Evolutionary conservation across 768 basidiomycete genomes (phyloP).

Genomic region (Naganishia kalamii): DNA sequence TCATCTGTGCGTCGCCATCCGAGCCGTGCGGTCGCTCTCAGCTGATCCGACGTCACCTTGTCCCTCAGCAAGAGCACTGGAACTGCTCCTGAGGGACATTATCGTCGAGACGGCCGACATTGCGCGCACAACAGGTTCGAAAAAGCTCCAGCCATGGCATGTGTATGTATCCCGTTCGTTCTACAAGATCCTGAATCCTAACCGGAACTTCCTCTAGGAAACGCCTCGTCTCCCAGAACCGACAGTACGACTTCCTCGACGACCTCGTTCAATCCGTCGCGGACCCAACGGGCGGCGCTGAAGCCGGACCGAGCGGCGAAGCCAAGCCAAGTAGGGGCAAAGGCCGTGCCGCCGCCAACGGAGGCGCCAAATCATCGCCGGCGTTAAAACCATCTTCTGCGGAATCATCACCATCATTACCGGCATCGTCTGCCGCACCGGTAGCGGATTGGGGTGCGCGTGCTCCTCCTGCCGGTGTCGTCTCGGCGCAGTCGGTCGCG

Average conservation of each 20-base stretch:
- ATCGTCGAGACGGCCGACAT: slow-evolving; percentile 77
- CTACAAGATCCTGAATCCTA: neutral
- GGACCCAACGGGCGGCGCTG: slow-evolving; percentile 79
- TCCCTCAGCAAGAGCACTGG: slow-evolving; percentile 79
- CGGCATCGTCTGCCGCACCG: neutral
- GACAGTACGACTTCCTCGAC: slow-evolving; percentile 88
- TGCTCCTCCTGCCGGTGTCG: neutral
- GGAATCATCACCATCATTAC: neutral
- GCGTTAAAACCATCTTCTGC: neutral
- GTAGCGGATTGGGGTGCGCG: neutral
- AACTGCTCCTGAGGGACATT: slow-evolving; percentile 79
- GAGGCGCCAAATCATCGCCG: neutral
- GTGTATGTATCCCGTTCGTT: slow-evolving; percentile 57
- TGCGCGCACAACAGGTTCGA: slow-evolving; percentile 67
- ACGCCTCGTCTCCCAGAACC: slow-evolving; percentile 78
- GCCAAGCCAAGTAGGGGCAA: slow-evolving; percentile 5
- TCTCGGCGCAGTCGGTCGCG: no score
- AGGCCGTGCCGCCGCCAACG: neutral
- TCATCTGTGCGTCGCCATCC: slow-evolving; percentile 68
- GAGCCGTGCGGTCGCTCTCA: neutral
- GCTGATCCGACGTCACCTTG: neutral
- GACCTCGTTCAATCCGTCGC: slow-evolving; percentile 80
- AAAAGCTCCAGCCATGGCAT: slow-evolving; percentile 87
- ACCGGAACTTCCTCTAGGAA: slow-evolving; percentile 56
- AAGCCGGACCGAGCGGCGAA: slow-evolving; percentile 52